phyloP scores from a whole-genome alignment of 768 basidiomycete species.

The Obba rivulosa region DNA sequence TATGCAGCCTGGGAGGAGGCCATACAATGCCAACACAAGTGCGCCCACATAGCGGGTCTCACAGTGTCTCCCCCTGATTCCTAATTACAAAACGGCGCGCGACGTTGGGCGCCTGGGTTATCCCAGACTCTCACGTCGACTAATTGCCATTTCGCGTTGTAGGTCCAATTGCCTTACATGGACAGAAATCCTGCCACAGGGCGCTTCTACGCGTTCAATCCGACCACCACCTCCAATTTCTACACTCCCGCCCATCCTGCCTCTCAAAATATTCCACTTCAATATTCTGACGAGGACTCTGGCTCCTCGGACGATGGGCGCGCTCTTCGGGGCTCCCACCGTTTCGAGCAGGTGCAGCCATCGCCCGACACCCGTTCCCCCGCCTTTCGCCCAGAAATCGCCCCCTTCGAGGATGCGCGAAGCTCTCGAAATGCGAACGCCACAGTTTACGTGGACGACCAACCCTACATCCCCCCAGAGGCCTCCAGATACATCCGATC shows the following conservation, averaged over 20 bases:
- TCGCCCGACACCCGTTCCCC: conserved; percentile 3
- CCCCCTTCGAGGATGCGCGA: conserved; percentile 2
- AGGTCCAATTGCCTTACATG: conserved; percentile 18
- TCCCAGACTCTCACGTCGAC: conserved; percentile 14
- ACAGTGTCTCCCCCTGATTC: conserved; percentile 8
- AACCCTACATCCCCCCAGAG: conserved; percentile 12
- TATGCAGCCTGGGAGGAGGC: too few species aligned
- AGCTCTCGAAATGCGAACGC: conserved; percentile 5
- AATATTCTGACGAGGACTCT: conserved; percentile 14
- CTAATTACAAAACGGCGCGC: not conserved
- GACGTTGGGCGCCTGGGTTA: not conserved
- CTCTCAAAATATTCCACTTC: conserved; percentile 5
- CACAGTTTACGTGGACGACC: conserved; percentile 14
- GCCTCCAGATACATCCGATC: conserved; percentile 1
- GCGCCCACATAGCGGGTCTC: conserved; percentile 11
- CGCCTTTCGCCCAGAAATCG: conserved; percentile 7
- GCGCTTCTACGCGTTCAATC: conserved; percentile 16
- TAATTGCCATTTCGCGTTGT: conserved; percentile 14
- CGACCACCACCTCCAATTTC: conserved; percentile 8
- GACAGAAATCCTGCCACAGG: conserved; percentile 13
- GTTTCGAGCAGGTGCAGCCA: conserved; percentile 6
- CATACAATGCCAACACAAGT: not conserved
- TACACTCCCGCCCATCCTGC: conserved; percentile 8
- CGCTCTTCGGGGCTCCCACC: conserved; percentile 6
- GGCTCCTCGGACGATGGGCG: conserved; percentile 11